A percentile compares a stretch with the other conserved stretches of the same genome.
phyloP scores from a whole-genome alignment of 345 rosid species.

The Salix udensis region DNA sequence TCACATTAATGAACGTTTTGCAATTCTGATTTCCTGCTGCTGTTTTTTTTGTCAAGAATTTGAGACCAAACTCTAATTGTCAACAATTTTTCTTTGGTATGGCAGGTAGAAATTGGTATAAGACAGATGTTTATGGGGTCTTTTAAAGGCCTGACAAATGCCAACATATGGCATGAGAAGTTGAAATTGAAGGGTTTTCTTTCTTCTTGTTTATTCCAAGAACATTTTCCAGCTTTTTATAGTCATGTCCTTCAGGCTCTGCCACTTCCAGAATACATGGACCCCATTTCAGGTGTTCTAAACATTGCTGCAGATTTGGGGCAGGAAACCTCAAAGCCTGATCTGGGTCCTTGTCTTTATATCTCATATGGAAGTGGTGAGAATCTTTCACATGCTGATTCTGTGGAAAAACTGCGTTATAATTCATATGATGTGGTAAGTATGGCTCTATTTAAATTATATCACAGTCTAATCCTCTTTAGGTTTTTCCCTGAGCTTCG shows the following conservation, averaged over 20 bases:
- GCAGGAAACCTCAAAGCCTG: slow-evolving; percentile 41
- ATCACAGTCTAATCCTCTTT: not conserved
- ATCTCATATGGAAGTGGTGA: slow-evolving; percentile 78
- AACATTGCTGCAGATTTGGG: slow-evolving; percentile 71
- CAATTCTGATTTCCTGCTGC: no score
- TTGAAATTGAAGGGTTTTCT: slow-evolving; percentile 89
- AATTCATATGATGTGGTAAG: slow-evolving; percentile 73
- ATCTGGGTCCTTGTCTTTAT: slow-evolving; percentile 71
- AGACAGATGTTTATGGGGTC: slow-evolving; percentile 72
- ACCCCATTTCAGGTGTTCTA: slow-evolving; percentile 61
- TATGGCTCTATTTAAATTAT: slow-evolving; percentile 12
- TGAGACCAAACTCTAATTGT: not conserved
- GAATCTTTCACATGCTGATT: slow-evolving; percentile 45
- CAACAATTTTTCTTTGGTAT: slow-evolving; percentile 18
- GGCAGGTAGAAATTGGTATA: slow-evolving; percentile 83
- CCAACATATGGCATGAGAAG: slow-evolving; percentile 62
- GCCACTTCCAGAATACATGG: slow-evolving; percentile 84
- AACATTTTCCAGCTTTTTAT: slow-evolving; percentile 82
- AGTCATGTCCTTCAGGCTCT: slow-evolving; percentile 57
- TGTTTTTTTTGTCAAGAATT: not conserved
- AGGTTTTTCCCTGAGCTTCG: not conserved
- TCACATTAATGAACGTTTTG: no score
- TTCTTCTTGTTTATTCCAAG: slow-evolving; percentile 66
- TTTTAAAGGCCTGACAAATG: slow-evolving; percentile 52
- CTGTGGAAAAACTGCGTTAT: slow-evolving; percentile 61